Conservation (phyloP, 23 red algal species). For the Gracilariopsis chorda region DNA sequence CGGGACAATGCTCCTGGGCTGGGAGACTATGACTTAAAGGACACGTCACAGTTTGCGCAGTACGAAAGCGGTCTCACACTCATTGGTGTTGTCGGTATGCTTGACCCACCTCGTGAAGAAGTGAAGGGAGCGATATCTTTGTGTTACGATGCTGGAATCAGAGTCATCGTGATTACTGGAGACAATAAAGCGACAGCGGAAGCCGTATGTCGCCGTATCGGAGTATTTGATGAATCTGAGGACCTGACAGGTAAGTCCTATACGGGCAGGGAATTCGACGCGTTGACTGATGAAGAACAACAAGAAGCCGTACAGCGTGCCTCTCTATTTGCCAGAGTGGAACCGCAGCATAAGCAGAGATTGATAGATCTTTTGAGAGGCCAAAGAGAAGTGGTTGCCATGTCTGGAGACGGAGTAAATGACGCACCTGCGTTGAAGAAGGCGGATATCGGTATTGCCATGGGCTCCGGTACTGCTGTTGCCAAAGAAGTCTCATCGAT, state of each 20-base stretch:
- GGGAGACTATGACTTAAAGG: conserved; percentile 82
- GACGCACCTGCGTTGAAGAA: conserved; percentile 95
- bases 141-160: conserved; percentile 85
- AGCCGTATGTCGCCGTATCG: conserved; percentile 83
- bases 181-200: conserved; percentile 94
- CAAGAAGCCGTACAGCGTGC: conserved; percentile 55
- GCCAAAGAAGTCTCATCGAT: conserved; percentile 91
- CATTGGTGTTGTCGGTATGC: conserved; percentile 94
- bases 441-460: conserved; percentile 97
- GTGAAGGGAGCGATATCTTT: conserved; percentile 77
- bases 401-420: conserved; percentile 99
- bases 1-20: conserved; percentile 59
- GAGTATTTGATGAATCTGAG: conserved; percentile 86
- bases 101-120: conserved; percentile 92
- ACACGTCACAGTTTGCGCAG: conserved; percentile 62
- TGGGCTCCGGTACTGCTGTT: conserved; percentile 96
- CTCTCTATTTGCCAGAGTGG: conserved; percentile 90
- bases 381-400: conserved; percentile 87
- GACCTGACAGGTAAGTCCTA: conserved; percentile 68
- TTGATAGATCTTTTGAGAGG: conserved; percentile 84
- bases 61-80: conserved; percentile 88
- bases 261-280: conserved; percentile 90
- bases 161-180: conserved; percentile 97
- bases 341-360: conserved; percentile 85
- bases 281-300: conserved; percentile 37